Evolutionary conservation across 2,329 filamentous ascomycete genomes (phyloP).

Genomic region (Rutstroemia sp.): DNA sequence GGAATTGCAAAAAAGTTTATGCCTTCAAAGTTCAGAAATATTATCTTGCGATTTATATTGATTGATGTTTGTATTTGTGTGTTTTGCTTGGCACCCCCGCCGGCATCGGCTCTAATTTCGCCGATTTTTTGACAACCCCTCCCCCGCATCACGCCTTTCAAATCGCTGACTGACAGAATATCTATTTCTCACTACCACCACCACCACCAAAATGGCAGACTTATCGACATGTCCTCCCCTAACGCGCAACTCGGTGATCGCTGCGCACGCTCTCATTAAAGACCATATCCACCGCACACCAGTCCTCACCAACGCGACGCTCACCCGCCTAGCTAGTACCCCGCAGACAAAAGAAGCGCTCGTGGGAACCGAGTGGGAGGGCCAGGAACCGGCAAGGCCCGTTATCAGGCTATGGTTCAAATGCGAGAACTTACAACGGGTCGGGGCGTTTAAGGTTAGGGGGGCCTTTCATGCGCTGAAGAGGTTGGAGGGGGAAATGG

Average conservation of each 20-base stretch:
- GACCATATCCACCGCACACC: conserved; percentile 77
- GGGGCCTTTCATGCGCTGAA: conserved; percentile 84
- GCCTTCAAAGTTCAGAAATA: conserved; percentile 11
- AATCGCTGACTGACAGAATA: background rate
- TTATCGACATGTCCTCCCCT: conserved; percentile 53
- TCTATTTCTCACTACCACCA: background rate
- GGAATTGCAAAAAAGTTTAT: conserved; percentile 29
- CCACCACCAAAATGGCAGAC: conserved; percentile 41
- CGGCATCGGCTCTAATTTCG: conserved; percentile 1
- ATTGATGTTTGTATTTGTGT: background rate
- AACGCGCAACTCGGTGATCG: conserved; percentile 61
- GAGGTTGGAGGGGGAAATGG: conserved; percentile 56
- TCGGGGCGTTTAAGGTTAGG: conserved; percentile 87
- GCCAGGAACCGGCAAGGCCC: conserved; percentile 51
- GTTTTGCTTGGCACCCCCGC: background rate
- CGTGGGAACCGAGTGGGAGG: conserved; percentile 48
- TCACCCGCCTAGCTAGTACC: conserved; percentile 67
- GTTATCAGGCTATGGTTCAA: conserved; percentile 81
- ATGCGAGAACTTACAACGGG: conserved; percentile 85
- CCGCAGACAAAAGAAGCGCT: conserved; percentile 50
- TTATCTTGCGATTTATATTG: background rate
- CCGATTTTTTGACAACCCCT: background rate
- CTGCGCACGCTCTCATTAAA: conserved; percentile 66
- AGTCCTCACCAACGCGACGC: conserved; percentile 69
- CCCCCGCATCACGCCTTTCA: background rate